These are phyloP conservation scores for Neurospora terricola DNA, from an alignment of 495 filamentous ascomycete species.

Conservation along the genomic window DNA sequence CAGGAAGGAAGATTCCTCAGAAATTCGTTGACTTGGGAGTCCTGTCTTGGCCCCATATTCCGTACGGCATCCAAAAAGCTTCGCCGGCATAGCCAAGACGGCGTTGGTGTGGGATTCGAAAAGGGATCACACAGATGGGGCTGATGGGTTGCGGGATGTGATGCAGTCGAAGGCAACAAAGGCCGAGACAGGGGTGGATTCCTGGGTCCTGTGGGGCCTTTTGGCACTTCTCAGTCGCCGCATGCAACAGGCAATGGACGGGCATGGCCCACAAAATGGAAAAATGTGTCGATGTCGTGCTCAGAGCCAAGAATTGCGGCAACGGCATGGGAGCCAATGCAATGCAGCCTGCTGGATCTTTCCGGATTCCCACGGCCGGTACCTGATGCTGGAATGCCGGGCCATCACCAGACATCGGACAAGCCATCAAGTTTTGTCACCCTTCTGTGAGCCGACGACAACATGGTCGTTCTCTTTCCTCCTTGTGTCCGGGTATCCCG, in stretches of 20 bases:
- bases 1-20: background rate
- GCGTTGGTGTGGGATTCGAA: background rate
- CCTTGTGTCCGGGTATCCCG: background rate
- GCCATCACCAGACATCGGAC: background rate
- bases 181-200: background rate
- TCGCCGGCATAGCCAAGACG: background rate
- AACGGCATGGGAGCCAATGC: background rate
- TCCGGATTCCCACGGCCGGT: background rate
- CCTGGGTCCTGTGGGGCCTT: background rate
- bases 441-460: background rate
- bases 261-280: constrained; percentile 2
- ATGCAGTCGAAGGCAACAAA: background rate
- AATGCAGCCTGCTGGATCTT: background rate
- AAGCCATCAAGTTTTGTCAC: background rate
- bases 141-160: constrained; percentile 3
- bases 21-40: background rate
- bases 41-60: background rate
- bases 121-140: background rate
- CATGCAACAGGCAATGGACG: background rate
- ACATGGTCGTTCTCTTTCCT: background rate
- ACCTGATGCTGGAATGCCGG: background rate
- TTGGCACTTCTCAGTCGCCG: constrained; percentile 7
- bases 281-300: constrained; percentile 23
- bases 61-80: background rate
- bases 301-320: constrained; percentile 22